phyloP scores from a whole-genome alignment of 179 eudicot genomes.

The Heliamphora pulchella region DNA sequence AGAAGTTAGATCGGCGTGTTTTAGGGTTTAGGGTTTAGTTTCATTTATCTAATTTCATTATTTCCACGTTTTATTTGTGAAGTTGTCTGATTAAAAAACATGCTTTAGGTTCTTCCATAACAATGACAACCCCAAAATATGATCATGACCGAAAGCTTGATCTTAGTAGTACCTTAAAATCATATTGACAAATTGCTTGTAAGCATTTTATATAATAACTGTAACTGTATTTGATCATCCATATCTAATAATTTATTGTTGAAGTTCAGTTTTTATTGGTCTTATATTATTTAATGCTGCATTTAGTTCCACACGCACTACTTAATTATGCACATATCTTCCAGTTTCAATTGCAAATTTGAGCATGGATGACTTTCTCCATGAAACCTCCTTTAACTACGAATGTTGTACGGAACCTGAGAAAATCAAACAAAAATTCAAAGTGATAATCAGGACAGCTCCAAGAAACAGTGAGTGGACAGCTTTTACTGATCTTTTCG shows the following conservation, averaged over 20 bases:
- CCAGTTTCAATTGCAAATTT: not conserved
- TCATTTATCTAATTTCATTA: too few relatives aligned
- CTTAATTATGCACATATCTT: not conserved
- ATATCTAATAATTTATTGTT: not conserved
- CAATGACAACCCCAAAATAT: too few relatives aligned
- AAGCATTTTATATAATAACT: too few relatives aligned
- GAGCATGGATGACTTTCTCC: conserved; percentile 2
- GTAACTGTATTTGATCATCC: too few relatives aligned
- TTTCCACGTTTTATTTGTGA: too few relatives aligned
- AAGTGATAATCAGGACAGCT: conserved; percentile 20
- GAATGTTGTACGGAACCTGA: conserved; percentile 1
- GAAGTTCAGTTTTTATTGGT: not conserved
- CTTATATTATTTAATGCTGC: not conserved
- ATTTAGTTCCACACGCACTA: not conserved
- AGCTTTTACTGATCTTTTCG: conserved; percentile 21
- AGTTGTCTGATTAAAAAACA: too few relatives aligned
- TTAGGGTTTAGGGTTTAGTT: too few relatives aligned
- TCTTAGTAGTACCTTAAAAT: too few relatives aligned
- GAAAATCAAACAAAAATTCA: conserved; percentile 15
- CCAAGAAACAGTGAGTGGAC: conserved; percentile 32
- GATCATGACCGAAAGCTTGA: too few relatives aligned
- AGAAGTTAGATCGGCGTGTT: too few relatives aligned
- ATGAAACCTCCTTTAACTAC: conserved; percentile 9
- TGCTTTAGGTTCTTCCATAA: too few relatives aligned
- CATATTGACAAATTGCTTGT: too few relatives aligned